A percentile compares a stretch with the other conserved stretches of the same genome.
Evolutionary conservation across 129 eudicot species (phyloP).

Genomic region (Gnaphalium uliginosum): DNA sequence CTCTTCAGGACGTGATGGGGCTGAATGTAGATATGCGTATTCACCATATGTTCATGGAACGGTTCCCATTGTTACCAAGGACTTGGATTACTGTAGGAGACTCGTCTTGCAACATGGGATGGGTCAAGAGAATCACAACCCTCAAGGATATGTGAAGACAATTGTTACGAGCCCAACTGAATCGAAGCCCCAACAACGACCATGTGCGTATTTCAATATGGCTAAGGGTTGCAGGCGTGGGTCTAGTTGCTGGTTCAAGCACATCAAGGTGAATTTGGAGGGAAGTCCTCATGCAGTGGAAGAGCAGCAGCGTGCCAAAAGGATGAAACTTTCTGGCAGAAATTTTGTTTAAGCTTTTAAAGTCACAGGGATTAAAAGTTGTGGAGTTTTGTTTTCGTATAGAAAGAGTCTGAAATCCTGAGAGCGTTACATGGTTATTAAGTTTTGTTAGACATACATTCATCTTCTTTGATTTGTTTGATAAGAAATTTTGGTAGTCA

Average conservation of each 20-base stretch:
- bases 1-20: background rate
- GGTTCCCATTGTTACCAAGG: constrained; percentile 26
- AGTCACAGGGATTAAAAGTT: too few relatives aligned
- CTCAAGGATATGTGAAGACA: constrained; percentile 27
- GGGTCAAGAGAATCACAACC: constrained; percentile 18
- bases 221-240: constrained; percentile 49
- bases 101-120: constrained; percentile 44
- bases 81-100: constrained; percentile 36
- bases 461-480: background rate
- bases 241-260: constrained; percentile 35
- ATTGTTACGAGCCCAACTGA: constrained; percentile 2
- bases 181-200: constrained; percentile 13
- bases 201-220: constrained; percentile 34
- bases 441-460: constrained; percentile 11
- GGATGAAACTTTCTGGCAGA: constrained; percentile 27
- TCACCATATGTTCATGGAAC: background rate
- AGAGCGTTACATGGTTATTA: too few relatives aligned
- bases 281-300: constrained; percentile 13
- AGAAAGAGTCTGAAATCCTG: too few relatives aligned
- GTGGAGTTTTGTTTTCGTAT: too few relatives aligned
- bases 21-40: background rate
- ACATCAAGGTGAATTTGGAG: constrained; percentile 7
- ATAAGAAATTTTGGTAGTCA: background rate
- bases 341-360: background rate
- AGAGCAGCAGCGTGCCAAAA: constrained; percentile 30